Evolutionary conservation across 208 protist species (phyloP).

Genomic region (Leishmania mexicana): DNA sequence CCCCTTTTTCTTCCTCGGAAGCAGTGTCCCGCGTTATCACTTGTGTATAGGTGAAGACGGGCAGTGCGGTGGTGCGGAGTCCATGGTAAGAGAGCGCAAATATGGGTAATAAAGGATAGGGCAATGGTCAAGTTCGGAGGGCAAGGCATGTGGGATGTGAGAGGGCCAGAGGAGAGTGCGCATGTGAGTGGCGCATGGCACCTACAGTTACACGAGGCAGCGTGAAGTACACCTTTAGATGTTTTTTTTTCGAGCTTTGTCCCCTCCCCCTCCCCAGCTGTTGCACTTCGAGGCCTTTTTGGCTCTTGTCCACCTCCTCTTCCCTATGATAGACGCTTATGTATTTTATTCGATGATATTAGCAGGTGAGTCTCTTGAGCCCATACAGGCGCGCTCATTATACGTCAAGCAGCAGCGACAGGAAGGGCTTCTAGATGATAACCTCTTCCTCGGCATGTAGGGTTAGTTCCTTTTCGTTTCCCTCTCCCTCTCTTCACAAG

Average conservation of each 20-base stretch:
- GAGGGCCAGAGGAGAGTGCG: not conserved
- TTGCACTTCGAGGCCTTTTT: not conserved
- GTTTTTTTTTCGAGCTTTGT: not conserved
- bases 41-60: not conserved
- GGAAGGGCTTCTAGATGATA: not conserved
- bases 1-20: not conserved
- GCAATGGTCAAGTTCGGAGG: not conserved
- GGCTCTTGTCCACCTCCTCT: not conserved
- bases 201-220: not conserved
- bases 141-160: not conserved
- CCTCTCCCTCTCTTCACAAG: not conserved
- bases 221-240: not conserved
- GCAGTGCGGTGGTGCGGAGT: not conserved
- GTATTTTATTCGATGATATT: not conserved
- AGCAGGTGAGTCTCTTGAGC: not conserved
- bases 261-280: not conserved
- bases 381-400: not conserved
- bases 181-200: not conserved
- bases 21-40: not conserved
- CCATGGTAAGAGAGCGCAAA: not conserved
- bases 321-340: not conserved
- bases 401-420: not conserved
- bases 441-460: not conserved
- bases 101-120: not conserved
- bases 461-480: not conserved